Percentiles rank a stretch among this genome's conserved stretches.
phyloP scores from a whole-genome alignment of 805 yeast genomes.

The Saccharomyces cerevisiae region DNA sequence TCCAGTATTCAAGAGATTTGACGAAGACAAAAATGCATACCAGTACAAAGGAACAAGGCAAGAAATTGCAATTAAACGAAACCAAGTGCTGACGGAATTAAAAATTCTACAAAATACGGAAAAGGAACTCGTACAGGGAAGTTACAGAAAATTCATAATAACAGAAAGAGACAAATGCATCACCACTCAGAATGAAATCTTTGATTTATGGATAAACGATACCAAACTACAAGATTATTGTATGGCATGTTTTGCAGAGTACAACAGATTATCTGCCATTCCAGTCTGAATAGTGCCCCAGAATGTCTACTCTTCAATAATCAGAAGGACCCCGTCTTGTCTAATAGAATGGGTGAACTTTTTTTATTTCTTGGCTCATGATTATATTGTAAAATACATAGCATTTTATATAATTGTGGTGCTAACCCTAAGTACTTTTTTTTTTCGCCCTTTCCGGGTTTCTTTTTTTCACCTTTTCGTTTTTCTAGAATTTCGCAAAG shows the following conservation, averaged over 20 bases:
- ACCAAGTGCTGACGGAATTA: conserved; percentile 61
- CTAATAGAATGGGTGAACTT: neutral
- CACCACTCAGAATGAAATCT: conserved; percentile 26
- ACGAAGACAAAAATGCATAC: conserved; percentile 9
- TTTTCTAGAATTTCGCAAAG: neutral
- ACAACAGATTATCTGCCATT: conserved; percentile 14
- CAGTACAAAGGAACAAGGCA: conserved; percentile 29
- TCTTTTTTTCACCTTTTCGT: neutral
- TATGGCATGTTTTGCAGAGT: conserved; percentile 27
- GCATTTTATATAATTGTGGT: neutral
- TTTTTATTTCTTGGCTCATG: neutral
- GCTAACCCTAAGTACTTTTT: neutral
- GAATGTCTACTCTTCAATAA: neutral
- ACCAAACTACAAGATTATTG: conserved; percentile 27
- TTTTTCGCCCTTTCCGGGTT: neutral
- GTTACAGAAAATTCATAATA: conserved; percentile 65
- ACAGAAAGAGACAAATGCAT: conserved; percentile 53
- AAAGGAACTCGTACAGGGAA: conserved; percentile 48
- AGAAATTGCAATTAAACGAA: conserved; percentile 61
- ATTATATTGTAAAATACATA: neutral
- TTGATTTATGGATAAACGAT: conserved; percentile 24
- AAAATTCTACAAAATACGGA: conserved; percentile 61
- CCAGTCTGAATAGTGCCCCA: neutral
- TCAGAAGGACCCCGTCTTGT: neutral
- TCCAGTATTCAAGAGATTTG: conserved; percentile 31